Evolutionary conservation across 2,329 filamentous ascomycete species (phyloP).

Genomic region (Cercospora sp.): DNA sequence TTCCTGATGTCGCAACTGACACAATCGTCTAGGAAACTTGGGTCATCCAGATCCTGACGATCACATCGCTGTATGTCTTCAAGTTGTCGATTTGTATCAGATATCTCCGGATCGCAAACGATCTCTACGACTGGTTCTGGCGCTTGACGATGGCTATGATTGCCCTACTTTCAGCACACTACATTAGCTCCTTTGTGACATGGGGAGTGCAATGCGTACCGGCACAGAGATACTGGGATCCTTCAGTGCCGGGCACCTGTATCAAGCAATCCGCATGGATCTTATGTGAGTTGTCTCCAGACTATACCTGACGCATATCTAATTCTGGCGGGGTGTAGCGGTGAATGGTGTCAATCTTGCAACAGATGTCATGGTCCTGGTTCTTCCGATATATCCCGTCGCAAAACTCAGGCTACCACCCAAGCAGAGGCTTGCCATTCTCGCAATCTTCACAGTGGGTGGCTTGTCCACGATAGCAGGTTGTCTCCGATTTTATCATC

Average conservation of each 20-base stretch:
- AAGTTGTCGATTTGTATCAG: conserved; percentile 5
- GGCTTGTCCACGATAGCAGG: conserved; percentile 3
- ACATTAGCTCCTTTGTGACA: neutral
- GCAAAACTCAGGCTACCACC: neutral
- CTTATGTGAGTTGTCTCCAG: neutral
- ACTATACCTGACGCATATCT: neutral
- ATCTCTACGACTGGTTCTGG: conserved; percentile 4
- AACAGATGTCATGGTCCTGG: conserved; percentile 2
- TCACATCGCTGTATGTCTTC: conserved; percentile 7
- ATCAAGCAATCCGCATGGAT: neutral
- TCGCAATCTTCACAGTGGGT: conserved; percentile 1
- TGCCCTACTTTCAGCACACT: neutral
- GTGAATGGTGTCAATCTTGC: neutral
- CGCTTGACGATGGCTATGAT: neutral
- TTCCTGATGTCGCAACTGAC: neutral
- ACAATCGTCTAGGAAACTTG: neutral
- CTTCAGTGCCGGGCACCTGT: neutral
- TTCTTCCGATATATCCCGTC: conserved; percentile 1
- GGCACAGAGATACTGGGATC: neutral
- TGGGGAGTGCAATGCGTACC: conserved; percentile 3
- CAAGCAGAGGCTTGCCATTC: conserved; percentile 4
- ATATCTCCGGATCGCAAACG: conserved; percentile 3
- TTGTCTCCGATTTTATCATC: conserved; percentile 4
- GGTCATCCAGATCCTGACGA: conserved; percentile 5
- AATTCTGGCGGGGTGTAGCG: neutral